Conservation (phyloP, 345 rosid species). For the Bretschneidera sinensis region DNA sequence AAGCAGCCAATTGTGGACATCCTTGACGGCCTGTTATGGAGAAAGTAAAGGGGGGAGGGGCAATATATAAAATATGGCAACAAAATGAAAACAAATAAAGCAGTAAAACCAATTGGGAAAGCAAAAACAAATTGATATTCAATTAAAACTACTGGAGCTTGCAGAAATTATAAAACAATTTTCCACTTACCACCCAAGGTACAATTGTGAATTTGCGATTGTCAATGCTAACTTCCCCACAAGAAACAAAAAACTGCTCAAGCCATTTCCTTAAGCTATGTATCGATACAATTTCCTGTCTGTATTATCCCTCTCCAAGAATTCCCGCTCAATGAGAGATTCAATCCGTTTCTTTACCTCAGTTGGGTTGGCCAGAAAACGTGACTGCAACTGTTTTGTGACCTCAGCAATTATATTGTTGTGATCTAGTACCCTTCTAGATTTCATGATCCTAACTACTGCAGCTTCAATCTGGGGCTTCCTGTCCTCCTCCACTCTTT, state of each 20-base stretch:
- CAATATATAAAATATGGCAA: background rate
- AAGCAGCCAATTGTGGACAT: too few species aligned
- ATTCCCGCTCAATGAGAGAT: slow-evolving; percentile 93
- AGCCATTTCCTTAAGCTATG: slow-evolving; percentile 52
- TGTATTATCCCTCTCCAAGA: slow-evolving; percentile 85
- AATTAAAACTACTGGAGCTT: slow-evolving; percentile 15
- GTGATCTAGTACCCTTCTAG: slow-evolving; percentile 91
- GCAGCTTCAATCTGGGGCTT: slow-evolving; percentile 99
- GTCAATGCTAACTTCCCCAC: slow-evolving; percentile 19
- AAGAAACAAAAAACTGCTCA: slow-evolving; percentile 17
- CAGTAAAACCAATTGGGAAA: background rate
- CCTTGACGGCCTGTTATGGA: too few species aligned
- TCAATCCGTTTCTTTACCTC: slow-evolving; percentile 98
- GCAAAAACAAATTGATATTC: slow-evolving; percentile 14
- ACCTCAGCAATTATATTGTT: slow-evolving; percentile 91
- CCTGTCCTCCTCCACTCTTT: slow-evolving; percentile 98
- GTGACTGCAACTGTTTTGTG: slow-evolving; percentile 91
- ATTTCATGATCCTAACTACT: slow-evolving; percentile 97
- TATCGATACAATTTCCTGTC: slow-evolving; percentile 93
- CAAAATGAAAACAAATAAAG: background rate
- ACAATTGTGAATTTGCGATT: slow-evolving; percentile 25
- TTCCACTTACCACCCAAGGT: slow-evolving; percentile 23
- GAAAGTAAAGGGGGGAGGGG: too few species aligned
- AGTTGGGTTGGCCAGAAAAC: slow-evolving; percentile 88
- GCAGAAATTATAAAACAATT: slow-evolving; percentile 15